Evolutionary conservation across 2,329 filamentous ascomycete genomes (phyloP), one percentile per base, ranked within the genome.

Genomic region (Scedosporium dehoogii): DNA sequence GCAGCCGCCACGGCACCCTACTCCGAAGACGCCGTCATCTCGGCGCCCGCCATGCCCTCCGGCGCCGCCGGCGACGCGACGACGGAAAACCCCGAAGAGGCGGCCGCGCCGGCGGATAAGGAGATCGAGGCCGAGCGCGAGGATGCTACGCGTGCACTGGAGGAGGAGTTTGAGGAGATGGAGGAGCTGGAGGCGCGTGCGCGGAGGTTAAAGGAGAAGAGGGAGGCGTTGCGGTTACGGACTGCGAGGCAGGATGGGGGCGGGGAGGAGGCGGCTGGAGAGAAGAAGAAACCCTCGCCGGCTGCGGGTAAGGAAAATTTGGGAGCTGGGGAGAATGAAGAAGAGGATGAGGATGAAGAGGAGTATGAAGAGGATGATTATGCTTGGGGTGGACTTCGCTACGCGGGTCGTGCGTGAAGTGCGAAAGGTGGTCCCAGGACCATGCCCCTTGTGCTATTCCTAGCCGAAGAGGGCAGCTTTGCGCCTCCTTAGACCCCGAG

Each of bases 121-220:
- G 76, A 84, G 67, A 70, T 85, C 1, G 82, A 82, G 63, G 87
- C 86, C 46, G 89, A 92, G 70, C 83, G 83, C 62, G 90, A 94
- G 71, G 90, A 94, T 68, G 90, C 90, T 1, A 83, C 82, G 51
- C 81, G 87, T 23, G 85, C 87, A 33, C 74, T 92, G 63, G 88
- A 91, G 73, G 84, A 87, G 48, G 90, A 93, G 72, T 89, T 93
- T 67, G 89, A 91, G 63, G 87, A 92, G 70, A 93, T 93, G 90
- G 87, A 89, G 70, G 84, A 86, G 69, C 79, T 93, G 56, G 90
- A 93, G 72, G 83, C 84, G 60, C 82, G 89, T 6, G 87, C 93
- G 12, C 79, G 80, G 64, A 81, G 79, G 64, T 73, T 93, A 61
- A 88, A 89, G 70, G 85, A 90, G 70, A 85, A 85, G 72, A 79